Conservation (phyloP, 208 protist genomes). For the Trypanosoma brucei region DNA sequence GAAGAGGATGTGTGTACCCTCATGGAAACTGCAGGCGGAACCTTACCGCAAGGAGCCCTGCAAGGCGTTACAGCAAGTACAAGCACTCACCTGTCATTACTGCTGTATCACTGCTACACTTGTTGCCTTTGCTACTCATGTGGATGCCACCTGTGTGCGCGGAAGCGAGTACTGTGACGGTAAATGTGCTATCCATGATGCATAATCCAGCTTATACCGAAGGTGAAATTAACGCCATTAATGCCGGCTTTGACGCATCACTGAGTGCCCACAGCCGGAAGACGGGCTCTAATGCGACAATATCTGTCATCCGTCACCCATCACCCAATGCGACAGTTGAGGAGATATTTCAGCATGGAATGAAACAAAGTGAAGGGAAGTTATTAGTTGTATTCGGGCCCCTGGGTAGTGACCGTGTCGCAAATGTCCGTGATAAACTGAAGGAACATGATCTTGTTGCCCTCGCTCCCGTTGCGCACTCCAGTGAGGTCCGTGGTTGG, state of each 20-base stretch:
- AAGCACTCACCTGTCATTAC: neutral
- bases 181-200: neutral
- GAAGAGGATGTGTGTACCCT: too few relatives aligned
- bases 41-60: too few relatives aligned
- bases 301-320: neutral
- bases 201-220: neutral
- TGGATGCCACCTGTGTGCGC: neutral
- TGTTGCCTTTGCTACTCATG: neutral
- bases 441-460: conserved; percentile 22
- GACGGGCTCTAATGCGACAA: neutral
- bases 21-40: too few relatives aligned
- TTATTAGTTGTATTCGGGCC: conserved; percentile 1
- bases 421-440: neutral
- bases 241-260: conserved; percentile 5
- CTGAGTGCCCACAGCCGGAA: neutral
- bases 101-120: neutral
- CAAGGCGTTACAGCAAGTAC: neutral
- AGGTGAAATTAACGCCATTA: conserved; percentile 3
- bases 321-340: neutral
- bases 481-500: conserved; percentile 22
- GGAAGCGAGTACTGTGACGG: neutral
- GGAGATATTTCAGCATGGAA: neutral
- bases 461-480: conserved; percentile 29
- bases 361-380: neutral
- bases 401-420: neutral